A percentile compares a stretch with the other conserved stretches of the same genome.
Conservation (phyloP, 495 filamentous ascomycete genomes). For the Aspergillus bertholletiae region DNA sequence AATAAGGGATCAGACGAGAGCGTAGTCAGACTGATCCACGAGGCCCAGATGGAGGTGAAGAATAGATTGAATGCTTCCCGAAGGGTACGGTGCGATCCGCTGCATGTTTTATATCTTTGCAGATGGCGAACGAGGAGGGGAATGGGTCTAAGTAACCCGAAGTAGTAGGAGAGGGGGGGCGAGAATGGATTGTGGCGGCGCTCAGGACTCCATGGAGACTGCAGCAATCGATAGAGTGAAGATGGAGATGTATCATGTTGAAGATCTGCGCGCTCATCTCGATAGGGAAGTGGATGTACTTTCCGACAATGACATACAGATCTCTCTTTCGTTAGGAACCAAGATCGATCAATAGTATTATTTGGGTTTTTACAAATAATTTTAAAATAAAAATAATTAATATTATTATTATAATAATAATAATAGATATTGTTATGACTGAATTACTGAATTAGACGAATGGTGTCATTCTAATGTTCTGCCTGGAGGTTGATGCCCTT, state of each 20-base stretch:
- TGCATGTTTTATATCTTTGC: constrained; percentile 30
- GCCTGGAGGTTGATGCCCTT: no score
- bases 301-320: constrained; percentile 23
- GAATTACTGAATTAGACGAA: no score
- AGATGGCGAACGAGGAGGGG: constrained; percentile 18
- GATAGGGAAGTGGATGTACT: constrained; percentile 15
- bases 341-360: not conserved
- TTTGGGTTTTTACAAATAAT: not conserved
- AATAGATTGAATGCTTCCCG: constrained; percentile 9
- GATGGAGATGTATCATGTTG: constrained; percentile 18
- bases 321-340: constrained; percentile 2
- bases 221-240: constrained; percentile 6
- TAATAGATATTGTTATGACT: no score
- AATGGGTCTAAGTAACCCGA: constrained; percentile 8
- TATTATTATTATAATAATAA: constrained; percentile 13
- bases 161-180: constrained; percentile 6
- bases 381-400: not conserved
- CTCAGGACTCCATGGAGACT: constrained; percentile 21
- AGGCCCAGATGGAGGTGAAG: constrained; percentile 12
- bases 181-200: constrained; percentile 15
- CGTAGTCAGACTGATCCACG: constrained; percentile 12
- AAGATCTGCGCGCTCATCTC: constrained; percentile 22
- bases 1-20: constrained; percentile 2
- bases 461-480: no score
- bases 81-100: constrained; percentile 15